Base-by-base conservation (phyloP, 83 land plant genomes). In the Picea engelmannii region DNA sequence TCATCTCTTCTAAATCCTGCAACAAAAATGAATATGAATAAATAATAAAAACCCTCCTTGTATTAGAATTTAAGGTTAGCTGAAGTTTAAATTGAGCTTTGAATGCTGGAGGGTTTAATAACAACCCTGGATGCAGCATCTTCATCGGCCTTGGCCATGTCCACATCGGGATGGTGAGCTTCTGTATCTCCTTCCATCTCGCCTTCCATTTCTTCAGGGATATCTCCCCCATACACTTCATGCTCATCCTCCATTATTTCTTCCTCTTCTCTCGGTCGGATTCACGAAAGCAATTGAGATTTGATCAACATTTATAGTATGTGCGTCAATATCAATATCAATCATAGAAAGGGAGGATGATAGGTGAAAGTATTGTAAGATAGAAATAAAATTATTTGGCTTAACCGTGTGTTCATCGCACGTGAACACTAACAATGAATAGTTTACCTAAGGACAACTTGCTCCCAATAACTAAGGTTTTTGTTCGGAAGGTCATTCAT, bases 171-270 rank as follows among this genome's bases (percentile, higher is more conserved):
- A 21, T 60, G 62, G 66, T 84, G 82, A 11, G 81, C 79, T 24
- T 95, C 96, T 62, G 85, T 66, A 85, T 95, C 96, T 4, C 84
- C 91, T 42, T 95, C 97, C 84, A 95, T 86, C 61, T 94, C 92
- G 23, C 88, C 94, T 63, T 88, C 89, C 52, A 88, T 82, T 23
- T 88, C 95, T 78, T 88, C 93, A 24, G 96, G 98, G 79, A 96
- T 93, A 35, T 96, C 98, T 16, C 91, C 97, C 44, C 98, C 98
- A 82, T 96, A 94, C 52, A 96, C 98, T 89, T 96, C 98, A 82
- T 96, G 98, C 85, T 96, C 98, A 40, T 96, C 98, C 79, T 94
- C 97, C 79, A 94, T 95, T 86, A 85, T 87, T 31, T 62, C n/a
- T 67, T 15, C 5, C 12, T 49, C 75, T 20, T 78, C 67, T 63